phyloP scores from a whole-genome alignment of 805 yeast genomes.

The Candida maltosa region DNA sequence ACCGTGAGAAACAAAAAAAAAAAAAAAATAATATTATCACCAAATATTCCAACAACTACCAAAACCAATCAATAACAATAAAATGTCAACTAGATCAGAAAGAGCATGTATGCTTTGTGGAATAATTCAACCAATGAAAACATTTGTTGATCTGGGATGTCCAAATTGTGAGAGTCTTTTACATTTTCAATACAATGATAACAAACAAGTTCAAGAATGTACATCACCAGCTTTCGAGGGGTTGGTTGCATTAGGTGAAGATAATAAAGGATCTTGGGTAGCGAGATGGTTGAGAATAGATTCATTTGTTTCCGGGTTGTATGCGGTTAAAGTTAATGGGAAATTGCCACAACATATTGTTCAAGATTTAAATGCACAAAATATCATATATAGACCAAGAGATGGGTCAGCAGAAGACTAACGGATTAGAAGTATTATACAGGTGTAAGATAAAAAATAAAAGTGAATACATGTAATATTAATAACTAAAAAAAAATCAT shows the following conservation, averaged over 20 bases:
- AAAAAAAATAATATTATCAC: too few relatives aligned
- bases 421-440: too few relatives aligned
- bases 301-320: slow-evolving; percentile 81
- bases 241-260: slow-evolving; percentile 82
- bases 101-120: slow-evolving; percentile 99
- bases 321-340: slow-evolving; percentile 92
- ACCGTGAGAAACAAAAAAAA: background rate
- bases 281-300: slow-evolving; percentile 94
- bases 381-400: slow-evolving; percentile 87
- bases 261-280: slow-evolving; percentile 82
- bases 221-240: slow-evolving; percentile 98
- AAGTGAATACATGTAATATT: slow-evolving; percentile 1
- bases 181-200: slow-evolving; percentile 74
- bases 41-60: background rate
- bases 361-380: slow-evolving; percentile 66
- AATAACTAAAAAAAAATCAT: background rate
- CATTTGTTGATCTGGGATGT: slow-evolving; percentile 82
- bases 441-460: background rate
- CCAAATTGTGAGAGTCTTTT: slow-evolving; percentile 93
- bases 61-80: background rate
- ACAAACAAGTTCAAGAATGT: slow-evolving; percentile 80
- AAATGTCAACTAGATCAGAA: slow-evolving; percentile 60
- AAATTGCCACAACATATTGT: slow-evolving; percentile 84
- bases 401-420: slow-evolving; percentile 82
- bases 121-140: slow-evolving; percentile 71